Evolutionary conservation across 1,139 yeast species (phyloP).

Genomic region (Pichia sp.): DNA sequence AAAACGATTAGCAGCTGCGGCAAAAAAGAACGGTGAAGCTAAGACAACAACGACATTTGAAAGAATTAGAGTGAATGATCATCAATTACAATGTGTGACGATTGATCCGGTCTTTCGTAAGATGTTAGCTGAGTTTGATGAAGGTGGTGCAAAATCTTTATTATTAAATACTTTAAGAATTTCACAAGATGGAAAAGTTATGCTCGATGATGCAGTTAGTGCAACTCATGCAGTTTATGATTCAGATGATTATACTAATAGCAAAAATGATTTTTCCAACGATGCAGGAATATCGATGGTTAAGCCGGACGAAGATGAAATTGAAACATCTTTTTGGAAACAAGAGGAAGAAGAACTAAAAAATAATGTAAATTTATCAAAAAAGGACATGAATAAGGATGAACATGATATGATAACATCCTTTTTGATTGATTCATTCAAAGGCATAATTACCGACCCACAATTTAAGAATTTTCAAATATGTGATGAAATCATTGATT

Average conservation of each 20-base stretch:
- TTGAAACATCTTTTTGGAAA: background rate
- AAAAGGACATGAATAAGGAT: background rate
- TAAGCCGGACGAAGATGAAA: background rate
- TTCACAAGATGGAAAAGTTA: constrained; percentile 50
- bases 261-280: constrained; percentile 3
- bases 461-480: background rate
- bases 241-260: constrained; percentile 5
- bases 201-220: constrained; percentile 8
- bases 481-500: constrained; percentile 7
- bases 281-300: constrained; percentile 2
- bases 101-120: constrained; percentile 80
- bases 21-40: constrained; percentile 2
- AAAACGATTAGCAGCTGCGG: constrained; percentile 1
- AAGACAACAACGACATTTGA: constrained; percentile 1
- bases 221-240: constrained; percentile 12
- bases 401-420: background rate
- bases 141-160: constrained; percentile 88
- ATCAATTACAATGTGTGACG: constrained; percentile 7
- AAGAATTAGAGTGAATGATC: constrained; percentile 8
- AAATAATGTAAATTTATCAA: background rate
- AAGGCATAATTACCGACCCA: background rate
- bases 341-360: background rate
- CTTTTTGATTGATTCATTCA: background rate
- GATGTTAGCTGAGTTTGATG: constrained; percentile 88
- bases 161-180: constrained; percentile 64